Percentiles rank a stretch among this genome's conserved stretches.
phyloP scores from a whole-genome alignment of 176 grass and related monocot species.

The Tuctoria greenei region DNA sequence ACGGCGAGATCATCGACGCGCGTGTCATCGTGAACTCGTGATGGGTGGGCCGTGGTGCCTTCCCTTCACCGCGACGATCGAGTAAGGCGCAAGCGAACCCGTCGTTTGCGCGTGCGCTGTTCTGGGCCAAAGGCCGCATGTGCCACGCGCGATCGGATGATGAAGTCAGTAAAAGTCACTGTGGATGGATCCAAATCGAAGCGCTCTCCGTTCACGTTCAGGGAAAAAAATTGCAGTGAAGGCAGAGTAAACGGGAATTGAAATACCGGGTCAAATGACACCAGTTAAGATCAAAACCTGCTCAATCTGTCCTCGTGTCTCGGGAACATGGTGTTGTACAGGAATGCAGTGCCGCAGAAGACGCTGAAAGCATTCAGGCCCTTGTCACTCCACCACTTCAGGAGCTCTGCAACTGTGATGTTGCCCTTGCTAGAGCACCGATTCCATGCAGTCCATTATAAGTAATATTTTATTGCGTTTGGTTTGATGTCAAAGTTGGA shows the following conservation, averaged over 20 bases:
- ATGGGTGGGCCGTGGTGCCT: background rate
- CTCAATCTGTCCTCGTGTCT: slow-evolving; percentile 64
- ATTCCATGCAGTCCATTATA: slow-evolving; percentile 78
- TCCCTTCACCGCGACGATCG: background rate
- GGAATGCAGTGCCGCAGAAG: slow-evolving; percentile 62
- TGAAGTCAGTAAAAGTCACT: too few relatives aligned
- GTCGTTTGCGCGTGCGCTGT: slow-evolving; percentile 23
- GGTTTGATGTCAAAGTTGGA: too few relatives aligned
- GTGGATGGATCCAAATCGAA: background rate
- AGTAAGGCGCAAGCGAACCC: slow-evolving; percentile 18
- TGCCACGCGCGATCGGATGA: too few relatives aligned
- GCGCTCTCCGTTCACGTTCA: background rate
- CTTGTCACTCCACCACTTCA: slow-evolving; percentile 63
- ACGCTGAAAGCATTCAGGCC: slow-evolving; percentile 72
- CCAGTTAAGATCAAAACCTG: slow-evolving; percentile 11
- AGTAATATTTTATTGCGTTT: slow-evolving; percentile 54
- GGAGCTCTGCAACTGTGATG: slow-evolving; percentile 56
- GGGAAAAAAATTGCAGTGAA: background rate
- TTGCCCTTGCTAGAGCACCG: slow-evolving; percentile 71
- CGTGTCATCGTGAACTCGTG: background rate
- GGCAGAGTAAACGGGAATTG: background rate
- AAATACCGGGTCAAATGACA: background rate
- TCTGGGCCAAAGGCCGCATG: background rate
- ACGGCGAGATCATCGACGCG: background rate
- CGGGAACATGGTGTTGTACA: slow-evolving; percentile 72